phyloP scores from a whole-genome alignment of 495 filamentous ascomycete genomes.

The Xylaria sp. region DNA sequence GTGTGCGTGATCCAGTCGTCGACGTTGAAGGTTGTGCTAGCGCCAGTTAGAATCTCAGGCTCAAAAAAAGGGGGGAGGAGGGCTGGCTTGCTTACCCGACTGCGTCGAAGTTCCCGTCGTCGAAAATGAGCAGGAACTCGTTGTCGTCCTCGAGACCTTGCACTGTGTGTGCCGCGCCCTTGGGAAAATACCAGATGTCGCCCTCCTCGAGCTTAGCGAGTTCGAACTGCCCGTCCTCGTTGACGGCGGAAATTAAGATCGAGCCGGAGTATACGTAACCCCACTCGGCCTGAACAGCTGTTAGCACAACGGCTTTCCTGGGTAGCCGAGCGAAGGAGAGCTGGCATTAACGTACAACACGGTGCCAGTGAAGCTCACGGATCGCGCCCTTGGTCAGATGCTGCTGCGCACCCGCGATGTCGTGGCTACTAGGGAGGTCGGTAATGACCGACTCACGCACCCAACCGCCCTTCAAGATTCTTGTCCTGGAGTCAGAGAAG shows the following conservation, averaged over 20 bases:
- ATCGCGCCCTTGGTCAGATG: conserved; percentile 68
- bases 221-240: conserved; percentile 64
- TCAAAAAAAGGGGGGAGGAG: background rate
- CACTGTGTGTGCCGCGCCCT: conserved; percentile 67
- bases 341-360: conserved; percentile 53
- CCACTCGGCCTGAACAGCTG: conserved; percentile 63
- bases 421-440: conserved; percentile 64
- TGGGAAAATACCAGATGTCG: conserved; percentile 74
- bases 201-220: conserved; percentile 62
- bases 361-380: conserved; percentile 72
- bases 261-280: conserved; percentile 66
- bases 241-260: conserved; percentile 63
- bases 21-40: conserved; percentile 66
- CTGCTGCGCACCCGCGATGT: conserved; percentile 68
- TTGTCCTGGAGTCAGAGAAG: conserved; percentile 68
- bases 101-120: conserved; percentile 63
- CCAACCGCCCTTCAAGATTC: conserved; percentile 67
- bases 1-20: conserved; percentile 71
- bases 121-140: conserved; percentile 71
- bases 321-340: background rate
- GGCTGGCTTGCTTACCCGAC: conserved; percentile 42
- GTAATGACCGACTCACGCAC: conserved; percentile 68
- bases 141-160: conserved; percentile 65
- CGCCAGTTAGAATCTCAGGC: background rate
- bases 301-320: background rate